Conservation (phyloP, 176 grass and related monocot species). For the Hsuehochloa calcarea region DNA sequence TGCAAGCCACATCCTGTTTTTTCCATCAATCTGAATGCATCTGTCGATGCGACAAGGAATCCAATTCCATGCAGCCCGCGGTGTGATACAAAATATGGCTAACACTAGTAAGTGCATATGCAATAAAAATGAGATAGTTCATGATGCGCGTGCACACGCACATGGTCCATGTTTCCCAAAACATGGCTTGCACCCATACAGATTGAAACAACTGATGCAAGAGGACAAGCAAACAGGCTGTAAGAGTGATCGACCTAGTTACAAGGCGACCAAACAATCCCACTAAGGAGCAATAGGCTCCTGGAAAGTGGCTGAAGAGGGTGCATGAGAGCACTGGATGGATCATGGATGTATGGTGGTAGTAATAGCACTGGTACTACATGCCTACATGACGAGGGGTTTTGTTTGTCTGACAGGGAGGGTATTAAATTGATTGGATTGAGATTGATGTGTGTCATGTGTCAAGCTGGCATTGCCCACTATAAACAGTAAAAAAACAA, state of each 20-base stretch:
- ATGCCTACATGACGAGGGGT: slow-evolving; percentile 27
- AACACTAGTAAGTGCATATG: background rate
- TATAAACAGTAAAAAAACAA: slow-evolving; percentile 27
- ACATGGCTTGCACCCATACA: slow-evolving; percentile 28
- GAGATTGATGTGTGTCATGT: slow-evolving; percentile 2
- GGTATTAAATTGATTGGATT: slow-evolving; percentile 25
- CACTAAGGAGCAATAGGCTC: background rate
- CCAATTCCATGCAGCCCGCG: background rate
- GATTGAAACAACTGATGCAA: slow-evolving; percentile 1
- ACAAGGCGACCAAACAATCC: background rate
- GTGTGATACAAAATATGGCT: background rate
- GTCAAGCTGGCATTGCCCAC: slow-evolving; percentile 45
- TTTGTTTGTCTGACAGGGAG: slow-evolving; percentile 10
- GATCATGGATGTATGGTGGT: background rate
- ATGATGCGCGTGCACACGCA: background rate
- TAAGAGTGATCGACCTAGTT: background rate
- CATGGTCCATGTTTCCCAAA: slow-evolving; percentile 29
- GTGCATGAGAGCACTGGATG: background rate
- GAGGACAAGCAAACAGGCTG: slow-evolving; percentile 6
- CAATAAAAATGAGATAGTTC: background rate
- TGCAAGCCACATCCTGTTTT: background rate
- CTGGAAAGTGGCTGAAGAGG: background rate
- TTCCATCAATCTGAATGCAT: background rate
- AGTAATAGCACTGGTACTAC: background rate
- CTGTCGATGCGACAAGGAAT: background rate